Conservation (phyloP, 331 rosid species). For the Telfairia occidentalis region DNA sequence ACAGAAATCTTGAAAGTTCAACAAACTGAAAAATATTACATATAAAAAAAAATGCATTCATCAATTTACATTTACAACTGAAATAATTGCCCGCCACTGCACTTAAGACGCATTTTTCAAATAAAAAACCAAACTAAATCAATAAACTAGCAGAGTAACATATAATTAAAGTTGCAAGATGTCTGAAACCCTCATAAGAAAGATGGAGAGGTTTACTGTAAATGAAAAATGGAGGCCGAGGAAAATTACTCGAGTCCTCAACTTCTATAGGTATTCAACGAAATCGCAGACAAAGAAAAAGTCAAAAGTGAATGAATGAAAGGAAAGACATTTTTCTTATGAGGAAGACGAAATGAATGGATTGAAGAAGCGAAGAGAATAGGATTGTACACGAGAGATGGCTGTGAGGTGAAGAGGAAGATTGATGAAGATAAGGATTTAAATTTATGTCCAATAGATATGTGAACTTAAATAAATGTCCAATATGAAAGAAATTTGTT, state of each 20-base stretch:
- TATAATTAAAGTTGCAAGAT: too few relatives aligned
- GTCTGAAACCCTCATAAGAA: background rate
- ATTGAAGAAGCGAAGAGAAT: background rate
- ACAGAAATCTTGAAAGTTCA: background rate
- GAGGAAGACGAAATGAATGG: background rate
- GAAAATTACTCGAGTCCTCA: background rate
- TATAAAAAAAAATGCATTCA: background rate
- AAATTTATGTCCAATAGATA: too few relatives aligned
- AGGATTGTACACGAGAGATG: background rate
- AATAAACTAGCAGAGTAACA: too few relatives aligned
- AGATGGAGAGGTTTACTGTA: background rate
- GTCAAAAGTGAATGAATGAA: background rate
- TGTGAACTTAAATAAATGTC: too few relatives aligned
- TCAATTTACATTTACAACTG: background rate
- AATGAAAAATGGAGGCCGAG: background rate
- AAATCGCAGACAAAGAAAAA: background rate
- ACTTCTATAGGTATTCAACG: background rate
- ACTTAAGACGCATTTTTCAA: background rate
- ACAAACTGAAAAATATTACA: background rate
- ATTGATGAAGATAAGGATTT: background rate
- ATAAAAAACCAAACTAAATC: background rate
- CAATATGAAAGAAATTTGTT: too few relatives aligned
- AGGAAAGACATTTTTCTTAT: background rate
- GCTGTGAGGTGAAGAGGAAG: background rate
- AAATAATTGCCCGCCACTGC: background rate